Evolutionary conservation across 257 asterid genomes (phyloP).

Genomic region (Lantana camara): DNA sequence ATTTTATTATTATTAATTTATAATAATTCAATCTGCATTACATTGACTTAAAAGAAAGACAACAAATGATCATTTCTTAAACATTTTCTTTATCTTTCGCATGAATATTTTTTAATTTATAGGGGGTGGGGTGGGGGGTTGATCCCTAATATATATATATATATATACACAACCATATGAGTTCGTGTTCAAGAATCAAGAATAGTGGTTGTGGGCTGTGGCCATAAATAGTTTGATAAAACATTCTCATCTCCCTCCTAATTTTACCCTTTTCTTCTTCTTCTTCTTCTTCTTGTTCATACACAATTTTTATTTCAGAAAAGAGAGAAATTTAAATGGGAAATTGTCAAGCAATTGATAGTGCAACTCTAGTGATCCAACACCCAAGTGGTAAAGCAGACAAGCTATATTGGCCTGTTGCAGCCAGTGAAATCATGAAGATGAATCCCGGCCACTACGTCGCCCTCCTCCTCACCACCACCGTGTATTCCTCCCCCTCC

Average conservation of each 20-base stretch:
- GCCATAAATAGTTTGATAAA: constrained; percentile 31
- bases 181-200: constrained; percentile 27
- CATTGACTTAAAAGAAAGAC: constrained; percentile 28
- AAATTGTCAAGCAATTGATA: constrained; percentile 92
- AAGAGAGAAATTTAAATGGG: constrained; percentile 52
- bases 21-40: no score
- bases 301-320: neutral
- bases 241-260: constrained; percentile 18
- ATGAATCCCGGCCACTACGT: constrained; percentile 85
- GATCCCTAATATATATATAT: constrained; percentile 22
- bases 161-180: no score
- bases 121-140: constrained; percentile 4
- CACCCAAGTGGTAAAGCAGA: constrained; percentile 81
- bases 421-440: constrained; percentile 77
- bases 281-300: constrained; percentile 19
- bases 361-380: constrained; percentile 64
- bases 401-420: constrained; percentile 52
- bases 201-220: constrained; percentile 27
- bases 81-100: constrained; percentile 1
- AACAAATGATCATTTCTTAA: constrained; percentile 17
- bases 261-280: constrained; percentile 22
- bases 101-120: neutral
- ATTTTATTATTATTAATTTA: no score
- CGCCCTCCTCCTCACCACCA: constrained; percentile 91
- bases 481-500: constrained; percentile 49